These are phyloP conservation scores for Septoria linicola DNA, from an alignment of 2,329 filamentous ascomycete genomes.

Conservation along the genomic window DNA sequence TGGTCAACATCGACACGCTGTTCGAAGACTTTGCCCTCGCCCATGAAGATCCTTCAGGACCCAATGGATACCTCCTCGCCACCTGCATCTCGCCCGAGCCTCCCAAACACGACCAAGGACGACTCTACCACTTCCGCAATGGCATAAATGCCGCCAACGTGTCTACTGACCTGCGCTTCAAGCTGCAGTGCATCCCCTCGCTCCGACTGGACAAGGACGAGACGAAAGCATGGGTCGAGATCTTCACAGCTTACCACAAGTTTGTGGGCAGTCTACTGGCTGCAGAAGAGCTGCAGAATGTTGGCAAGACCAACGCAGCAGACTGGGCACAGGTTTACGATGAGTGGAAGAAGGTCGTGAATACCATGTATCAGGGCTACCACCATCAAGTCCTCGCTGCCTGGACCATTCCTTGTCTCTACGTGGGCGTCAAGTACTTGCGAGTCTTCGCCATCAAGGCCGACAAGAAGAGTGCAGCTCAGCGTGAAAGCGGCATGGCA, in stretches of 20 bases:
- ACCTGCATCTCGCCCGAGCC: conserved; percentile 71
- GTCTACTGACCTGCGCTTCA: conserved; percentile 68
- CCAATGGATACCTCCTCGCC: conserved; percentile 70
- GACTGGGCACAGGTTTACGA: conserved; percentile 84
- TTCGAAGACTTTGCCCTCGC: conserved; percentile 73
- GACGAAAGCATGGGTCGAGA: conserved; percentile 77
- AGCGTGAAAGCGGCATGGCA: conserved; percentile 40
- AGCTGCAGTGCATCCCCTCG: conserved; percentile 62
- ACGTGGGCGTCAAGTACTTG: conserved; percentile 81
- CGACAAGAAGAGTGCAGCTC: conserved; percentile 65
- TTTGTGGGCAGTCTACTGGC: conserved; percentile 71
- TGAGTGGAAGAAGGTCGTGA: conserved; percentile 81
- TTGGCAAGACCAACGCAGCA: conserved; percentile 45
- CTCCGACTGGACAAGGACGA: conserved; percentile 54
- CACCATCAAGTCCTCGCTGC: conserved; percentile 72
- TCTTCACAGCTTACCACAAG: conserved; percentile 82
- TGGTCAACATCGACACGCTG: conserved; percentile 53
- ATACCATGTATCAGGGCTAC: conserved; percentile 76
- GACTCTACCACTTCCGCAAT: conserved; percentile 68
- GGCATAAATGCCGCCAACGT: conserved; percentile 66
- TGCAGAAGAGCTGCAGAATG: conserved; percentile 56
- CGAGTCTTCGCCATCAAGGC: conserved; percentile 87
- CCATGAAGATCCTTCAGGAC: conserved; percentile 62
- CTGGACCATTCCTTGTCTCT: conserved; percentile 91
- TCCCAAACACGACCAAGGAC: conserved; percentile 60